Conservation (phyloP, 371 early-diverging fungal species). For the Neoconidiobolus thromboides region DNA sequence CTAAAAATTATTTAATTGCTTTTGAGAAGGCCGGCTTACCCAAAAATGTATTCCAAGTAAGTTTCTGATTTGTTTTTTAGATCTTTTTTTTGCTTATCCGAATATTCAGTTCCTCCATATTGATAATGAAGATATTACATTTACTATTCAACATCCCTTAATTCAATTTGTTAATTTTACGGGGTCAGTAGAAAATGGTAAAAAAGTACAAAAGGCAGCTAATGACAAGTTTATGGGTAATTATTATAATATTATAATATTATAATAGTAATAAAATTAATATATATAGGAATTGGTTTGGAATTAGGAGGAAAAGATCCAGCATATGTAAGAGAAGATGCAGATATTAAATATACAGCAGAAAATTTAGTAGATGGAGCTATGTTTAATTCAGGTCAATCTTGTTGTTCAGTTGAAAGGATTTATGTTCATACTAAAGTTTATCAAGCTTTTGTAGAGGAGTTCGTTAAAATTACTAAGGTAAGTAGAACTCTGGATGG, state of each 20-base stretch:
- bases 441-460: slow-evolving; percentile 50
- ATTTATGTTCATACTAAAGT: slow-evolving; percentile 60
- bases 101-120: slow-evolving; percentile 13
- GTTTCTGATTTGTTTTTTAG: too few relatives aligned
- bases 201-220: slow-evolving; percentile 38
- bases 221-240: slow-evolving; percentile 26
- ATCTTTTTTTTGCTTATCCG: too few relatives aligned
- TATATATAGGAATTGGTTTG: slow-evolving; percentile 33
- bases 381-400: slow-evolving; percentile 70
- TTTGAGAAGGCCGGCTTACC: slow-evolving; percentile 53
- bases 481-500: slow-evolving; percentile 11
- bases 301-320: slow-evolving; percentile 81
- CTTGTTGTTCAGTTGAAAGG: slow-evolving; percentile 66
- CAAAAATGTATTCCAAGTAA: slow-evolving; percentile 38
- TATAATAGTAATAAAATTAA: not conserved
- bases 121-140: slow-evolving; percentile 34
- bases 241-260: not conserved
- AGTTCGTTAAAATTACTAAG: slow-evolving; percentile 39
- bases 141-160: slow-evolving; percentile 34
- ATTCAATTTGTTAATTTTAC: slow-evolving; percentile 61
- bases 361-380: slow-evolving; percentile 66
- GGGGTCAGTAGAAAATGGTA: slow-evolving; percentile 59
- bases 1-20: slow-evolving; percentile 42
- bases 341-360: slow-evolving; percentile 43
- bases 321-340: slow-evolving; percentile 61